Evolutionary conservation across 768 basidiomycete genomes (phyloP), one percentile per base, ranked within the genome.

Genomic region (Lenzites betulinus): DNA sequence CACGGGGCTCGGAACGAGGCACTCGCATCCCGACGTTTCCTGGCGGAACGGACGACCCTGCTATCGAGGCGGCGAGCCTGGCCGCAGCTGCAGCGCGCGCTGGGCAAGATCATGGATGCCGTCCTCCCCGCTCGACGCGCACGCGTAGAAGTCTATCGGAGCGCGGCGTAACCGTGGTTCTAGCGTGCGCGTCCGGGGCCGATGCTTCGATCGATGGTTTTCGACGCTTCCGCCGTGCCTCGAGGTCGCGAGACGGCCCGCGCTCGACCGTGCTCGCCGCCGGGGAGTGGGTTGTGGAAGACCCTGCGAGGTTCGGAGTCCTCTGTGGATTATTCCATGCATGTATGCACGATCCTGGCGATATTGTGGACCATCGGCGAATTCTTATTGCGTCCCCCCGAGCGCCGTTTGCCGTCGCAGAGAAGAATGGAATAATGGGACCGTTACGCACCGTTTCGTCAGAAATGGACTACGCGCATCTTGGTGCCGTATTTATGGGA

Each of bases 151-250:
- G 51, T 44, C 60, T 52, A 48, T 49, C 59, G 51, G 30, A 11
- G n/a, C 22, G 49, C 33, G 38, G 43, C 50, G 54, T 62, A 51
- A 52, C 55, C 23, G 7, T 22, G 60, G 55, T 57, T 57, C 60
- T 62, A 62, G 55, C 55, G 55, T 53, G 51, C 35, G 43, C 55
- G 60, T 54, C 49, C 51, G 54, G 49, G 50, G 47, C 60, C 60
- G 60, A 51, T 18, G 51, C 51, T 57, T 62, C 60, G 35, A 62
- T 62, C 55, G 60, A 60, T 55, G 59, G 41, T 25, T 35, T 22
- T 18, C 41, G 41, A 20, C 15, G 54, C 60, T 62, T 62, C 60
- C 44, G 20, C 12, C 33, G 20, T 43, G 55, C 60, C 60, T 62
- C 60, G 60, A 57, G 60, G 60, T 43, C 56, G 56, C 48, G 56